Evolutionary conservation across 2,329 filamentous ascomycete species (phyloP), one percentile per base, ranked within the genome.

Genomic region (Aspergillus costaricaensis): DNA sequence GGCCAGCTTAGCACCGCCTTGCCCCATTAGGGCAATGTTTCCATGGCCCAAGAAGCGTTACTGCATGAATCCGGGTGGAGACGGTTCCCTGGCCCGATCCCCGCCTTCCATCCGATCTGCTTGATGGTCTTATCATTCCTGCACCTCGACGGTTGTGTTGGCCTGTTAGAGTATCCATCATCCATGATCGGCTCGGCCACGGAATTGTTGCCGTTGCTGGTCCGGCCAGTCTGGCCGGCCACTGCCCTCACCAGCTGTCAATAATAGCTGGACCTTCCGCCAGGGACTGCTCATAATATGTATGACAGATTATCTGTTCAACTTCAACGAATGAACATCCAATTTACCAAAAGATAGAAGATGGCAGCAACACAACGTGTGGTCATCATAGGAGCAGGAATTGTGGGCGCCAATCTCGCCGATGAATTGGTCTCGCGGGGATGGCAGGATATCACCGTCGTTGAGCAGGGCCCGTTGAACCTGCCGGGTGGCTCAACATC

Each of bases 401-500:
- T 88, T 59, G 86, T 88, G 60, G 86, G 86, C 50, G 81, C 82
- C 59, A 88, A 88, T 61, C 74, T 88, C 52, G 86, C 86, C 52
- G 86, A 88, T 66, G 86, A 88, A 79, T 81, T 88, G 67, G 80
- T 86, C 65, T 79, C 80, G 23, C 81, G 85, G 67, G 86, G 86
- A 77, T 88, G 86, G 85, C 81, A 71, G 57, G 74, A 88, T 70
- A 86, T 88, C 71, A 88, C 86, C 17, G 86, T 88, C 53, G 75
- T 88, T 63, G 86, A 88, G 64, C 86, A 88, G 71, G 86, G 86
- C 0, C 86, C 86, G 2, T 71, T 88, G 64, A 75, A 79, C 60
- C 83, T 88, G 80, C 86, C 86, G 0, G 86, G 86, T 25, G 86
- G 86, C 48, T 88, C 86, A 27, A 88, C 86, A 6, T 88, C 86